Base-by-base conservation (phyloP, 2,329 filamentous ascomycete genomes). In the Claviceps quebecensis region DNA sequence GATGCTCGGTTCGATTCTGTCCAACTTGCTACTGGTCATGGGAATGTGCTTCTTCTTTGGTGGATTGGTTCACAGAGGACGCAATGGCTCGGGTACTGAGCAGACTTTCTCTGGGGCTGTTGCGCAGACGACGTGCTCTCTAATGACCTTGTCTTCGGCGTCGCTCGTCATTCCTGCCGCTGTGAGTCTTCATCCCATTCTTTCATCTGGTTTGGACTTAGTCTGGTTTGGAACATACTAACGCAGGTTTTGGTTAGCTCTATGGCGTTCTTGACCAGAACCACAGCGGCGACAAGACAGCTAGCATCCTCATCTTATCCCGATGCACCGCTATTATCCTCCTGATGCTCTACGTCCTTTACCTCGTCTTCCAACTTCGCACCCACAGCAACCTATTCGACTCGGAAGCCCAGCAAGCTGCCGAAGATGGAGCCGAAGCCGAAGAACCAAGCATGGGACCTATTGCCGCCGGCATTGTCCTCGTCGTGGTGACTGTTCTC, bases 1-100 rank as follows among this genome's bases (percentile, higher is more conserved):
- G 56, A 97, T 97, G 90, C 81, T 97, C 37, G 91, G 93, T 47
- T 94, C 87, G 62, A 95, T 97, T 59, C 75, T 97, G 40, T 96
- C 91, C 57, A 97, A 97, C 68, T 83, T 96, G 57, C 77, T 97
- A 7, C 80, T 97, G 22, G 91, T 89, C 46, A 77, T 89, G 63
- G 84, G 85, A 59, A 87, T 86, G 75, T 88, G 84, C 67, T 88
- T 88, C 70, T 72, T 89, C 57, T 77, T 86, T 51, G 86, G 86
- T 51, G 86, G 86, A 36, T 70, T 88, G 54, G 73, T 75, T 55
- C 80, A 82, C 68, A 71, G 71, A 52, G 73, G 76, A 55, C 63
- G 70, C 37, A 73, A 77, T 17, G 82, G 83, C 40, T 65, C 69
- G 47, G 77, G 77, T 57, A 72, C 67, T 45, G 83, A 91, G 65